Conservation (phyloP, 805 yeast genomes). For the Ogataea kodamae region DNA sequence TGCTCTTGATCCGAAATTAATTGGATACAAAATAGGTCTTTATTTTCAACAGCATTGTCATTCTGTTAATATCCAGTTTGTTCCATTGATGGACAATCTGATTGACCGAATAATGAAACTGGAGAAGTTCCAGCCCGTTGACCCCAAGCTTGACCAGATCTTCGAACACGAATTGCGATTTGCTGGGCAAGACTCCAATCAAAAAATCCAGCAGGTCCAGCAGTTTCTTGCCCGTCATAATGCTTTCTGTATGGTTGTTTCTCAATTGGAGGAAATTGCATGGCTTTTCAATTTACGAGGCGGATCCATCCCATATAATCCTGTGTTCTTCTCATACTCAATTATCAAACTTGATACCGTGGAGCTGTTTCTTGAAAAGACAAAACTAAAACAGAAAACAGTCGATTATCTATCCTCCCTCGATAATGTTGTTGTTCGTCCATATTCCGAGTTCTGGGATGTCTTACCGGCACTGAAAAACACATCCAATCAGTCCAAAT, state of each 20-base stretch:
- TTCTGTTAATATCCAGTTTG: slow-evolving; percentile 40
- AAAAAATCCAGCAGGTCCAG: slow-evolving; percentile 36
- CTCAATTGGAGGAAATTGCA: slow-evolving; percentile 47
- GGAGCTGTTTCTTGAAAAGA: slow-evolving; percentile 40
- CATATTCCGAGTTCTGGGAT: slow-evolving; percentile 57
- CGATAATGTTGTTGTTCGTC: slow-evolving; percentile 36
- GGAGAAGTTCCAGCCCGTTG: slow-evolving; percentile 16
- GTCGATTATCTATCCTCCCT: slow-evolving; percentile 23
- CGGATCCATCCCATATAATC: slow-evolving; percentile 74
- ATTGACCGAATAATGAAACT: slow-evolving; percentile 71
- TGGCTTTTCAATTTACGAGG: slow-evolving; percentile 54
- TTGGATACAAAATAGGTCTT: slow-evolving; percentile 49
- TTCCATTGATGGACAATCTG: slow-evolving; percentile 58
- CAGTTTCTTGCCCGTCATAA: slow-evolving; percentile 26
- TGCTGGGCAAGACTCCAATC: slow-evolving; percentile 38
- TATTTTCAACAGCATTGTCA: slow-evolving; percentile 34
- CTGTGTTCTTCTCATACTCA: slow-evolving; percentile 77
- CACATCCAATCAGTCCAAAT: slow-evolving; percentile 1
- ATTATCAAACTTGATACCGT: slow-evolving; percentile 39
- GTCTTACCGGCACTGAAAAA: slow-evolving; percentile 39
- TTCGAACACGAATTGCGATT: slow-evolving; percentile 36
- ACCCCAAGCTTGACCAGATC: slow-evolving; percentile 28
- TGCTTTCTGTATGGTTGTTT: slow-evolving; percentile 49
- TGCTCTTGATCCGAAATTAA: slow-evolving; percentile 80
- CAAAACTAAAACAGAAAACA: slow-evolving; percentile 33